Percentiles rank a stretch among this genome's conserved stretches.
These are phyloP conservation scores for Pichiaceae sp. DNA, from an alignment of 1,139 yeast species.

Conservation along the genomic window DNA sequence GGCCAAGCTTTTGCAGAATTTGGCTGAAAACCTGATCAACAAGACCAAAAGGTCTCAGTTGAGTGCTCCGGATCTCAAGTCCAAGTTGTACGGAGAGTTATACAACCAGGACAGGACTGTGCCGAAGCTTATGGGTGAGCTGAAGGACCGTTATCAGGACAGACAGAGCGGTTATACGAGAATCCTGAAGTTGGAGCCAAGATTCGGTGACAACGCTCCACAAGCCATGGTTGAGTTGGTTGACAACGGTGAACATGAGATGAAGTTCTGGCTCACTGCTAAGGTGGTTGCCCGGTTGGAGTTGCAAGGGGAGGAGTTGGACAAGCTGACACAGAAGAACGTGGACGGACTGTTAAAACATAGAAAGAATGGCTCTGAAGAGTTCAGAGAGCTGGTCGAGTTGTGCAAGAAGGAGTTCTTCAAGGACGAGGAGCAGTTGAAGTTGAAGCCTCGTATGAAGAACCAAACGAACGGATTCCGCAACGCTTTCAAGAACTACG, in stretches of 20 bases:
- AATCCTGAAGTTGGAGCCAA: conserved; percentile 72
- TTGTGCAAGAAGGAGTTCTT: conserved; percentile 54
- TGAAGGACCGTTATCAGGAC: conserved; percentile 52
- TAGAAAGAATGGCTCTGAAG: conserved; percentile 41
- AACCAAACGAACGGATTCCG: conserved; percentile 21
- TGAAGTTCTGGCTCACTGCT: conserved; percentile 72
- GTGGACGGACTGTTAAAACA: conserved; percentile 39
- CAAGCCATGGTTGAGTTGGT: conserved; percentile 86
- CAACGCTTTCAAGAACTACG: conserved; percentile 18
- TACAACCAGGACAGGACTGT: conserved; percentile 36
- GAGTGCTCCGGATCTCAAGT: conserved; percentile 24
- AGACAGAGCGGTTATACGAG: conserved; percentile 84
- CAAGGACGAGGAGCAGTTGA: conserved; percentile 15
- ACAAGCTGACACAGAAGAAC: conserved; percentile 50
- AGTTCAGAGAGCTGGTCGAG: conserved; percentile 57
- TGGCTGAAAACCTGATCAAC: conserved; percentile 48
- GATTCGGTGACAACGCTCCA: conserved; percentile 87
- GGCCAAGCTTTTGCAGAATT: conserved; percentile 55
- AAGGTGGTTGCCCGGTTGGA: conserved; percentile 74
- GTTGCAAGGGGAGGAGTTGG: conserved; percentile 54
- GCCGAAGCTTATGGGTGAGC: conserved; percentile 58
- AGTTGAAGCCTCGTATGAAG: conserved; percentile 23
- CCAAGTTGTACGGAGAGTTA: conserved; percentile 22
- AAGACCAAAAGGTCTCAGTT: conserved; percentile 31
- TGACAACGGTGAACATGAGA: conserved; percentile 63